These are phyloP conservation scores for Citeromyces siamensis DNA, from an alignment of 1,139 yeast species.

Conservation along the genomic window DNA sequence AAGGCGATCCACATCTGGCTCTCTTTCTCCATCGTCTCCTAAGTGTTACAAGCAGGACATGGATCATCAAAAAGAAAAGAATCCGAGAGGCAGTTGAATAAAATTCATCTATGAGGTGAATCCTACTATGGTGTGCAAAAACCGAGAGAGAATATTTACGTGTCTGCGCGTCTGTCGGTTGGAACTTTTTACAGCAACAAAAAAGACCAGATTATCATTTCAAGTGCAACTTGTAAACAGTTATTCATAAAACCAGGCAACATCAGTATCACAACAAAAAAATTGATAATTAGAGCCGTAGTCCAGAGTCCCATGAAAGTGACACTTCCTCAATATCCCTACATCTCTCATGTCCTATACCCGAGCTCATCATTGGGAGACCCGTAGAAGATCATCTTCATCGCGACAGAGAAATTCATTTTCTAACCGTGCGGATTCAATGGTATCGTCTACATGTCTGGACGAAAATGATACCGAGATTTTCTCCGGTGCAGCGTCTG, in stretches of 20 bases:
- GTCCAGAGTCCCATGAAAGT: constrained; percentile 7
- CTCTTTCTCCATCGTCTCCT: no score
- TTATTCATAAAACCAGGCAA: constrained; percentile 5
- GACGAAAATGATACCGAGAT: constrained; percentile 55
- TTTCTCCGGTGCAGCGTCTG: constrained; percentile 85
- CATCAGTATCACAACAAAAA: background rate
- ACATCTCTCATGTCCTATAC: constrained; percentile 4
- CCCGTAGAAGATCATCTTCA: constrained; percentile 20
- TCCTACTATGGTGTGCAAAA: no score
- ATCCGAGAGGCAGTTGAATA: no score
- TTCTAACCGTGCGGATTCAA: constrained; percentile 20
- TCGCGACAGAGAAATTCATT: constrained; percentile 17
- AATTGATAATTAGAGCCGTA: constrained; percentile 3
- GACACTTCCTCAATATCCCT: background rate
- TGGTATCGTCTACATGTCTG: constrained; percentile 20
- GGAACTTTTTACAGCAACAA: no score
- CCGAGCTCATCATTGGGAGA: constrained; percentile 3
- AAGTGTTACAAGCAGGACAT: no score
- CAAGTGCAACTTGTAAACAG: background rate
- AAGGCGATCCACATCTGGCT: no score
- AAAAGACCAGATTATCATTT: no score
- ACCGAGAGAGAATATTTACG: background rate
- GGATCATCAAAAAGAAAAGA: no score
- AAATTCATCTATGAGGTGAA: no score
- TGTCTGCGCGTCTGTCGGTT: background rate